These are phyloP conservation scores for Leccinum angustisporum DNA, from an alignment of 1,284 basidiomycete species.

Conservation along the genomic window DNA sequence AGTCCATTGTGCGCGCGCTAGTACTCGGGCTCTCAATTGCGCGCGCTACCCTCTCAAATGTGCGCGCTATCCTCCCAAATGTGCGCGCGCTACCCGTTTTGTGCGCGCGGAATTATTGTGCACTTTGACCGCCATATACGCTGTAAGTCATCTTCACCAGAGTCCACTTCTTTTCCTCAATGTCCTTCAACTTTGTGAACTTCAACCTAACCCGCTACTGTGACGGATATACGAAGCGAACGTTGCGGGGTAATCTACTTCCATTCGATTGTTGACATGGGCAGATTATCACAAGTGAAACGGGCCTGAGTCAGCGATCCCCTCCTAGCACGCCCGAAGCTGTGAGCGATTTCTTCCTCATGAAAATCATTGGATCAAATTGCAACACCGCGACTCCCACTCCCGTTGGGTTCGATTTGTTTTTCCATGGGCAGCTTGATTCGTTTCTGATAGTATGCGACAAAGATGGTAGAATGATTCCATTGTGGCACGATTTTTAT, in stretches of 20 bases:
- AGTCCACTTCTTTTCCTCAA: neutral
- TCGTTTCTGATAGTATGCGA: neutral
- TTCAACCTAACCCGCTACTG: neutral
- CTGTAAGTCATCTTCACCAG: no score
- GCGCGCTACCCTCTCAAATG: no score
- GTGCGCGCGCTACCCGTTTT: no score
- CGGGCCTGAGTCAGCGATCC: neutral
- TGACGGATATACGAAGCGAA: neutral
- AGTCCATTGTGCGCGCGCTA: no score
- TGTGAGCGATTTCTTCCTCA: constrained; percentile 4
- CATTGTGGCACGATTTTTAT: neutral
- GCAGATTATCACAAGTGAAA: neutral
- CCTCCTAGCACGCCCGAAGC: neutral
- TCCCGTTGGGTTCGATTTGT: no score
- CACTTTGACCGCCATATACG: no score
- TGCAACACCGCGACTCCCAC: neutral
- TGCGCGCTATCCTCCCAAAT: no score
- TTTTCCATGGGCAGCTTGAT: no score
- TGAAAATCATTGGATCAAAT: constrained; percentile 10
- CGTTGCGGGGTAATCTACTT: neutral
- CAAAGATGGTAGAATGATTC: neutral
- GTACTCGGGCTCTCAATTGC: no score
- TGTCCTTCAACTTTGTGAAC: no score
- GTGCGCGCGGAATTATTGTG: no score
- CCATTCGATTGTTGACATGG: neutral